phyloP scores from a whole-genome alignment of 2,329 filamentous ascomycete genomes.

The Tolypocladium tropicale region DNA sequence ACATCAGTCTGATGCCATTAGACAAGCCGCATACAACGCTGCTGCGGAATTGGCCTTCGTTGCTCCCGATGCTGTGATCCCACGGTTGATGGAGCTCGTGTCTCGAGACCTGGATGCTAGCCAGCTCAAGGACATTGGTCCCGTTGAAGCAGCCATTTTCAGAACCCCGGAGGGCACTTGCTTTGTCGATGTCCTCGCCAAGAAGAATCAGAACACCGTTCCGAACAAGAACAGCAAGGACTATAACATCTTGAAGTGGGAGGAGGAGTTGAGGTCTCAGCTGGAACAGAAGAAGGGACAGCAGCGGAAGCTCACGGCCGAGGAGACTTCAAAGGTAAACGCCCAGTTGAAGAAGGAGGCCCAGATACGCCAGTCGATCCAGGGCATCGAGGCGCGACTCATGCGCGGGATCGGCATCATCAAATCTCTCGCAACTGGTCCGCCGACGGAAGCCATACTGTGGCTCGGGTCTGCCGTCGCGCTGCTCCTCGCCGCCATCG shows the following conservation, averaged over 20 bases:
- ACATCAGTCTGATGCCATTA: slow-evolving; percentile 31
- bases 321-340: slow-evolving; percentile 84
- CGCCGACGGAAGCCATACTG: slow-evolving; percentile 75
- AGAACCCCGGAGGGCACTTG: slow-evolving; percentile 79
- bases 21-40: slow-evolving; percentile 68
- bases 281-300: slow-evolving; percentile 89
- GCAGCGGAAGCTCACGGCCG: slow-evolving; percentile 79
- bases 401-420: slow-evolving; percentile 81
- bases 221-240: slow-evolving; percentile 89
- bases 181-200: slow-evolving; percentile 84
- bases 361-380: slow-evolving; percentile 64
- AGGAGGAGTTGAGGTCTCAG: slow-evolving; percentile 79
- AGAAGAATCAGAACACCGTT: slow-evolving; percentile 58
- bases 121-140: slow-evolving; percentile 63
- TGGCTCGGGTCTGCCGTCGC: slow-evolving; percentile 82
- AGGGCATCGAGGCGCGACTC: slow-evolving; percentile 58
- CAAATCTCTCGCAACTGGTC: slow-evolving; percentile 68
- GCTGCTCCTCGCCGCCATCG: slow-evolving; percentile 62
- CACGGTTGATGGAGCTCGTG: slow-evolving; percentile 66
- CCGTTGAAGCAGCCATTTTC: slow-evolving; percentile 86
- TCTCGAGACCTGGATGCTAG: slow-evolving; percentile 59
- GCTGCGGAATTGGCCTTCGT: slow-evolving; percentile 91
- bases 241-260: slow-evolving; percentile 95
- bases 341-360: slow-evolving; percentile 83
- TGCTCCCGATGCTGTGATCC: slow-evolving; percentile 70